phyloP scores from a whole-genome alignment of 495 filamentous ascomycete genomes.

The Penicillium malachiteum region DNA sequence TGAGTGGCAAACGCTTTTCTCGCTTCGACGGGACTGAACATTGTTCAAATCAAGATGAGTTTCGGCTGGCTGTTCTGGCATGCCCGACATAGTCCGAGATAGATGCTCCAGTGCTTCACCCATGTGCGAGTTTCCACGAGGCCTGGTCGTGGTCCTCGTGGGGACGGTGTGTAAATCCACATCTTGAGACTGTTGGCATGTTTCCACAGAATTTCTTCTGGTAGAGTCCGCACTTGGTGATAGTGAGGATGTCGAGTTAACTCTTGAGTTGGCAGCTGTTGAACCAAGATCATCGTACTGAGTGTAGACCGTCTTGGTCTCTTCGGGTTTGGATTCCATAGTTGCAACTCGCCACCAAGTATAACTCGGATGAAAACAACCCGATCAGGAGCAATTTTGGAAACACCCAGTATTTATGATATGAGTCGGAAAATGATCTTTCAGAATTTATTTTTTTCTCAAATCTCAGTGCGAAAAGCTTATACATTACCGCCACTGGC shows the following conservation, averaged over 20 bases:
- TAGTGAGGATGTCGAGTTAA: conserved; percentile 3
- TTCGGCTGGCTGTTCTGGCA: conserved; percentile 1
- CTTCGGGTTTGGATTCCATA: conserved; percentile 8
- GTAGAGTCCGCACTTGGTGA: conserved; percentile 5
- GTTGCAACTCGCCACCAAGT: background rate
- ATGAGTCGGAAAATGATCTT: background rate
- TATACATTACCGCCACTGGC: too few relatives aligned
- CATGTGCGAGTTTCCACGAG: conserved; percentile 18
- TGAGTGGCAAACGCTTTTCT: conserved; percentile 12
- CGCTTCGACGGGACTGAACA: conserved; percentile 16
- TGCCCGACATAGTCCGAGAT: conserved; percentile 8
- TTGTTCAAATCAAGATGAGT: conserved; percentile 4
- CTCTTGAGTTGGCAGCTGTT: conserved; percentile 2
- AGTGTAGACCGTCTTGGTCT: conserved; percentile 7
- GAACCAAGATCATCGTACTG: conserved; percentile 8
- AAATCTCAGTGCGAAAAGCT: too few relatives aligned
- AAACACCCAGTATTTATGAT: background rate
- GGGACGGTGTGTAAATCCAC: conserved; percentile 13
- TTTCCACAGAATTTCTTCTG: conserved; percentile 5
- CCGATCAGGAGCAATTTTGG: background rate
- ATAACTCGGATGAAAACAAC: too few relatives aligned
- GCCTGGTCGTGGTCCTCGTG: conserved; percentile 11
- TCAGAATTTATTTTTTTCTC: too few relatives aligned
- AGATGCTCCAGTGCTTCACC: conserved; percentile 20
- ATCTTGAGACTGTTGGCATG: conserved; percentile 9